phyloP scores from a whole-genome alignment of 768 basidiomycete genomes.

The Pleurotus cornucopiae region DNA sequence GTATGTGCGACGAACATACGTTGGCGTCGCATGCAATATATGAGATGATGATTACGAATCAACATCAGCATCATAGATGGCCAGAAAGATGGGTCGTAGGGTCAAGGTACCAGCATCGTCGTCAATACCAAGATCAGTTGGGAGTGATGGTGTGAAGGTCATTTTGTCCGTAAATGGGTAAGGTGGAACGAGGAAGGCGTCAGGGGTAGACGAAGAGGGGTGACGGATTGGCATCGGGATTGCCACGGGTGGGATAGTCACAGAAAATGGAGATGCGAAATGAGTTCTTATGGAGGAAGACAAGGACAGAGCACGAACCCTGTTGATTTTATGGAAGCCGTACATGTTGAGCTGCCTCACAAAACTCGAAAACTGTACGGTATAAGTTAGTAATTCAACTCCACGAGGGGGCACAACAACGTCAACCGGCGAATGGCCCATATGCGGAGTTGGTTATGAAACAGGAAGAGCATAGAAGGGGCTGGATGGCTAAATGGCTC shows the following conservation, averaged over 20 bases:
- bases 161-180: too few relatives aligned
- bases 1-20: constrained; percentile 1
- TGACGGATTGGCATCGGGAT: too few relatives aligned
- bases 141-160: background rate
- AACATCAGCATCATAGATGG: constrained; percentile 2
- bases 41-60: background rate
- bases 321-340: constrained; percentile 92
- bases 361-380: constrained; percentile 79
- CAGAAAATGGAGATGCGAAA: too few relatives aligned
- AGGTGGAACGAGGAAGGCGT: too few relatives aligned
- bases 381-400: too few relatives aligned
- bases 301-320: constrained; percentile 40
- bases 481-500: constrained; percentile 5
- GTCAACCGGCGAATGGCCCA: too few relatives aligned
- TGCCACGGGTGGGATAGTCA: background rate
- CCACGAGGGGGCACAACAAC: too few relatives aligned
- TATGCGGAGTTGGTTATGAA: too few relatives aligned
- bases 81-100: background rate
- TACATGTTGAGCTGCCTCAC: constrained; percentile 97
- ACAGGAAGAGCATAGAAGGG: too few relatives aligned
- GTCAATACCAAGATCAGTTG: constrained; percentile 1
- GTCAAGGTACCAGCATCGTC: background rate
- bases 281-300: background rate
- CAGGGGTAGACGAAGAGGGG: too few relatives aligned
- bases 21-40: background rate